phyloP scores from a whole-genome alignment of 805 yeast species.

The Candida easanensis region DNA sequence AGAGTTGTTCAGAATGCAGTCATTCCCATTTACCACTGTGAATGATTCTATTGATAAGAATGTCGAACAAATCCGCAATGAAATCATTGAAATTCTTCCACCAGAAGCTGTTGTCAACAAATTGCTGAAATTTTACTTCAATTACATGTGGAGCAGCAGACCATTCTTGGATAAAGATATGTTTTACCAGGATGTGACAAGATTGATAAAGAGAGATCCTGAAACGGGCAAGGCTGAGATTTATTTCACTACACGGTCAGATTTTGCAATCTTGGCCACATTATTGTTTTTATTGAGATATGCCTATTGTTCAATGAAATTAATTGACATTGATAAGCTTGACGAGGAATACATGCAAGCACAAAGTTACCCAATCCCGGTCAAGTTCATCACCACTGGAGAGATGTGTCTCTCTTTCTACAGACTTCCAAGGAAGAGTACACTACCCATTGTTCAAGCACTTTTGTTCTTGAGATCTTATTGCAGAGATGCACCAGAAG shows the following conservation, averaged over 20 bases:
- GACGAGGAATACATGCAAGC: conserved; percentile 5
- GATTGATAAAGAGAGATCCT: conserved; percentile 36
- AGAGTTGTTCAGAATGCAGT: neutral
- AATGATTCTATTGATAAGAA: conserved; percentile 17
- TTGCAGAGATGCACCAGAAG: conserved; percentile 43
- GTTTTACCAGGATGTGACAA: conserved; percentile 28
- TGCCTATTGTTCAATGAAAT: conserved; percentile 34
- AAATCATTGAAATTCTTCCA: conserved; percentile 36
- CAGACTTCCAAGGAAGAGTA: conserved; percentile 33
- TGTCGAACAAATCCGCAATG: conserved; percentile 30
- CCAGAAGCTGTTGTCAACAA: conserved; percentile 36
- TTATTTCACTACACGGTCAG: conserved; percentile 34
- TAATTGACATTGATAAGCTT: conserved; percentile 8
- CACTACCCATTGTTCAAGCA: conserved; percentile 40
- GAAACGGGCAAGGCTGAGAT: conserved; percentile 28
- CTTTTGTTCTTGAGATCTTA: conserved; percentile 38
- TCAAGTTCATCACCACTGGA: conserved; percentile 36
- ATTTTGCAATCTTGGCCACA: conserved; percentile 38
- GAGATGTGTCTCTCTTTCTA: conserved; percentile 40
- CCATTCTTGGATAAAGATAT: conserved; percentile 42
- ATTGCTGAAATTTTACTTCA: conserved; percentile 39
- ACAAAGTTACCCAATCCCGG: conserved; percentile 34
- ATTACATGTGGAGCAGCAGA: conserved; percentile 40
- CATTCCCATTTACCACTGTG: conserved; percentile 13
- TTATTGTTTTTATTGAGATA: conserved; percentile 40